phyloP scores from a whole-genome alignment of 106 monocot genomes.

The Apostasia shenzhenica region DNA sequence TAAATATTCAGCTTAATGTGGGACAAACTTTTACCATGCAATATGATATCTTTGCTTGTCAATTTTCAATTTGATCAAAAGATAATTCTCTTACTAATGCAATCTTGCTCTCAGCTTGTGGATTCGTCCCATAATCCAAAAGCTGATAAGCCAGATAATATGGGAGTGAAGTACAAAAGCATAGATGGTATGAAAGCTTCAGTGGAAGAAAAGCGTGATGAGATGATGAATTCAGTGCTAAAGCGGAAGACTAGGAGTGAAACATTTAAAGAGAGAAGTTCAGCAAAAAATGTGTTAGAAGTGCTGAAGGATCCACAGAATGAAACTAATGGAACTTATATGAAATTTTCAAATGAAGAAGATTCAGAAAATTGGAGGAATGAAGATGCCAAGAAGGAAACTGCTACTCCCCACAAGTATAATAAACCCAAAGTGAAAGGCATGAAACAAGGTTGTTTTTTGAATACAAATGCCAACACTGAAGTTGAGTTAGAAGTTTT shows the following conservation, averaged over 20 bases:
- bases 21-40: too few species aligned
- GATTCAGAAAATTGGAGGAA: not conserved
- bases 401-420: too few species aligned
- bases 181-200: not conserved
- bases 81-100: not conserved
- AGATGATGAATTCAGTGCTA: not conserved
- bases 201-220: not conserved
- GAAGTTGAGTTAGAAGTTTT: not conserved
- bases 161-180: not conserved
- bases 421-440: too few species aligned
- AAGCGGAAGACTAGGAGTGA: not conserved
- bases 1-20: too few species aligned
- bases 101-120: slow-evolving; percentile 1
- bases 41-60: too few species aligned
- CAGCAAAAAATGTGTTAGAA: not conserved
- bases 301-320: not conserved
- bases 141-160: not conserved
- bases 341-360: not conserved
- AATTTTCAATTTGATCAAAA: too few species aligned
- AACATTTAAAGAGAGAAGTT: slow-evolving; percentile 7
- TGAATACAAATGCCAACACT: not conserved
- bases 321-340: not conserved
- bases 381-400: not conserved
- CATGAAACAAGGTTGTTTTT: not conserved
- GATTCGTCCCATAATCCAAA: slow-evolving; percentile 4